phyloP scores from a whole-genome alignment of 768 basidiomycete genomes.

The Suillus hirtellus region DNA sequence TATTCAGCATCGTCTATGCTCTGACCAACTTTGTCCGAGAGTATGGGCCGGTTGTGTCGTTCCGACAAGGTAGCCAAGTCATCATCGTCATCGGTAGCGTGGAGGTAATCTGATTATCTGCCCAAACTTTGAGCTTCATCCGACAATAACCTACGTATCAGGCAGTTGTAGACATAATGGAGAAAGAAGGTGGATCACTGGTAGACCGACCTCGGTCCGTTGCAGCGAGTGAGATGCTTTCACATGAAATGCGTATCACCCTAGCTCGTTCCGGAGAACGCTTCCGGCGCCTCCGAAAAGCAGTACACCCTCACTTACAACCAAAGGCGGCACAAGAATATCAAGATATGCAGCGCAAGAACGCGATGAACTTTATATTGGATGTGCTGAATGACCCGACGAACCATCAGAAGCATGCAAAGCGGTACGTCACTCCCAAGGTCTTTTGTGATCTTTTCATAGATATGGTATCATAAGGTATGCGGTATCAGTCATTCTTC shows the following conservation, averaged over 20 bases:
- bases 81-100: slow-evolving; percentile 20
- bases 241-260: slow-evolving; percentile 54
- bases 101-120: slow-evolving; percentile 13
- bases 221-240: slow-evolving; percentile 54
- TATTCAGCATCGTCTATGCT: slow-evolving; percentile 6
- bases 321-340: slow-evolving; percentile 48
- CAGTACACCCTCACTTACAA: slow-evolving; percentile 54
- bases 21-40: slow-evolving; percentile 53
- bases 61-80: slow-evolving; percentile 43
- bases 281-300: slow-evolving; percentile 56
- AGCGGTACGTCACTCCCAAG: slow-evolving; percentile 15
- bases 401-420: slow-evolving; percentile 14
- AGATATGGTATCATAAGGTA: slow-evolving; percentile 16
- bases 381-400: slow-evolving; percentile 22
- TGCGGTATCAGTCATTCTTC: slow-evolving; percentile 24
- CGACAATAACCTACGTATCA: slow-evolving; percentile 41
- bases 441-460: not conserved
- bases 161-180: slow-evolving; percentile 59
- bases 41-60: slow-evolving; percentile 56
- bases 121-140: slow-evolving; percentile 21
- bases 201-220: slow-evolving; percentile 52
- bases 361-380: slow-evolving; percentile 20
- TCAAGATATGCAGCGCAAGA: slow-evolving; percentile 42
- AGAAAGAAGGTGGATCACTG: slow-evolving; percentile 51
- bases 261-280: slow-evolving; percentile 50